Evolutionary conservation across 2,329 filamentous ascomycete species (phyloP).

Genomic region (Ophiocordyceps sinensis): DNA sequence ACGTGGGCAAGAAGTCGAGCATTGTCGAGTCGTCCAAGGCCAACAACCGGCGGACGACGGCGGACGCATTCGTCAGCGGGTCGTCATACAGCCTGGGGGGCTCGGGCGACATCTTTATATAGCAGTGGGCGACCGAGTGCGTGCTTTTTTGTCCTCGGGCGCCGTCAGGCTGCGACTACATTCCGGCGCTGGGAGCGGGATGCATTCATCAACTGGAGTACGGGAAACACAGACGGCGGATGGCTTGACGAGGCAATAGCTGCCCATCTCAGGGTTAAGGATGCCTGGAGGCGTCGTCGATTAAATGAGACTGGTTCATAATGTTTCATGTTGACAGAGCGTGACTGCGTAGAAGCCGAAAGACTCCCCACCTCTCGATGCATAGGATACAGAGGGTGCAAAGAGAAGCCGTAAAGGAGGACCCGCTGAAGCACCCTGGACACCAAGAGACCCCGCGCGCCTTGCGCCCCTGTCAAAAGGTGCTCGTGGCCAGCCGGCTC

Average conservation of each 20-base stretch:
- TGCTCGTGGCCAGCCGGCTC: constrained; percentile 83
- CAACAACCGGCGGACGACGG: constrained; percentile 7
- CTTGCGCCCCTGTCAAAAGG: constrained; percentile 45
- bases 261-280: too few species aligned
- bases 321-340: background rate
- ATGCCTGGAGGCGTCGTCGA: too few species aligned
- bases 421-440: background rate
- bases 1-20: constrained; percentile 60
- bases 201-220: too few species aligned
- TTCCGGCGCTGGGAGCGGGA: too few species aligned
- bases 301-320: too few species aligned
- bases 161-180: too few species aligned
- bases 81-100: constrained; percentile 11
- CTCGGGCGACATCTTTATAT: constrained; percentile 18
- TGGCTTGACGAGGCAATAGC: too few species aligned
- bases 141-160: background rate
- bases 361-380: too few species aligned
- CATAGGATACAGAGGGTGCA: background rate
- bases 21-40: constrained; percentile 33
- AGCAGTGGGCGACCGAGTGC: background rate
- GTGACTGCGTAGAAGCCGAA: background rate
- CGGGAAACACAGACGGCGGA: too few species aligned
- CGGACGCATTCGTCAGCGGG: constrained; percentile 8
- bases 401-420: background rate
- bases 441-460: background rate